These are phyloP conservation scores for Elaeis guineensis DNA, from an alignment of 176 grass and related monocot species.

Conservation along the genomic window DNA sequence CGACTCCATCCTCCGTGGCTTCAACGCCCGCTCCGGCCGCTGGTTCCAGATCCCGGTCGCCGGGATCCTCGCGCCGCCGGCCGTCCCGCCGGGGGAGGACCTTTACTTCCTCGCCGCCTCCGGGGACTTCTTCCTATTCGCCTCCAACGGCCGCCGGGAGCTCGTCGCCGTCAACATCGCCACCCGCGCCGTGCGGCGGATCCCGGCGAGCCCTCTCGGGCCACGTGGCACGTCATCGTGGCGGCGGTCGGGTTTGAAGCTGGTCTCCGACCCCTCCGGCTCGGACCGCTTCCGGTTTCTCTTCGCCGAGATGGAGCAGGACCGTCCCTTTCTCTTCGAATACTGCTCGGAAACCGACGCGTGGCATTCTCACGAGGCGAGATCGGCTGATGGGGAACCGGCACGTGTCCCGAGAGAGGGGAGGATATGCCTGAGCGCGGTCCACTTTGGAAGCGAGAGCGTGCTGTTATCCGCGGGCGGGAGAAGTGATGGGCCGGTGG, in stretches of 20 bases:
- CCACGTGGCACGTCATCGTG: constrained; percentile 87
- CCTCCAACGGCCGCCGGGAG: constrained; percentile 75
- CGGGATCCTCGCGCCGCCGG: constrained; percentile 35
- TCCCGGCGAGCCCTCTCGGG: constrained; percentile 79
- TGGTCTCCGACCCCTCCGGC: constrained; percentile 60
- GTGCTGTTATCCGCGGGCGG: constrained; percentile 44
- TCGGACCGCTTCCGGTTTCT: constrained; percentile 70
- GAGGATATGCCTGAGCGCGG: constrained; percentile 52
- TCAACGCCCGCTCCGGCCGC: constrained; percentile 66
- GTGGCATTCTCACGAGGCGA: constrained; percentile 52
- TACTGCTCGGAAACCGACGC: constrained; percentile 62
- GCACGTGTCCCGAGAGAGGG: not conserved
- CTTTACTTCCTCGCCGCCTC: constrained; percentile 90
- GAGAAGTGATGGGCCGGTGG: constrained; percentile 24
- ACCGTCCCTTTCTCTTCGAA: constrained; percentile 61
- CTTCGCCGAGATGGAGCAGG: constrained; percentile 75
- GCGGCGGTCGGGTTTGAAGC: constrained; percentile 79
- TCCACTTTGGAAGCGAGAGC: constrained; percentile 50
- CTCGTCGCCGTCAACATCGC: constrained; percentile 68
- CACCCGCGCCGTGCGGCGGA: constrained; percentile 33
- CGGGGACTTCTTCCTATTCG: constrained; percentile 75
- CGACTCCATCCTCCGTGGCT: constrained; percentile 54
- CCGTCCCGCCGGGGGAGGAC: constrained; percentile 67
- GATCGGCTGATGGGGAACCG: not conserved
- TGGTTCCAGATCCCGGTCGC: constrained; percentile 84